These are phyloP conservation scores for Sugiyamaella grinbergsii DNA, from an alignment of 1,139 yeast species.

Conservation along the genomic window DNA sequence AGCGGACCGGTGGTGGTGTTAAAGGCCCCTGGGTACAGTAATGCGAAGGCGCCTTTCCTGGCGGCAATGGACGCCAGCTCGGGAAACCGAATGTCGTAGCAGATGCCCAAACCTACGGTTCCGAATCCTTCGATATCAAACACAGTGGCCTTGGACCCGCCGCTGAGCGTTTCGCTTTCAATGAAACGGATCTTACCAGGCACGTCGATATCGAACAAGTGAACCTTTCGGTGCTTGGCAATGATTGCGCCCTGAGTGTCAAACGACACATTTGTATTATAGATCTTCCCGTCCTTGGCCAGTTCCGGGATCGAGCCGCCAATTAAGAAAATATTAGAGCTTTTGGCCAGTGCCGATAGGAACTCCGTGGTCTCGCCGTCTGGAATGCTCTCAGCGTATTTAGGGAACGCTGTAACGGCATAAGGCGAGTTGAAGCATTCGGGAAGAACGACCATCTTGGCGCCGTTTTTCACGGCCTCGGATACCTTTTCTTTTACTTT, in stretches of 20 bases:
- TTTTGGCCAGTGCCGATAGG: slow-evolving; percentile 63
- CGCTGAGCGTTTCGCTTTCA: slow-evolving; percentile 73
- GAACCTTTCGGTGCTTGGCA: slow-evolving; percentile 87
- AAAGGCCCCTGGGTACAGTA: slow-evolving; percentile 95
- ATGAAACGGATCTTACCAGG: slow-evolving; percentile 86
- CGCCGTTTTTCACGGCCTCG: slow-evolving; percentile 54
- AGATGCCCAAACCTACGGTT: slow-evolving; percentile 82
- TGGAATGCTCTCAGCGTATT: slow-evolving; percentile 78
- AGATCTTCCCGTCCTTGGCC: slow-evolving; percentile 59
- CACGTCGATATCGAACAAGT: slow-evolving; percentile 86
- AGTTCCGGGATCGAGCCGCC: slow-evolving; percentile 94
- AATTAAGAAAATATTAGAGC: slow-evolving; percentile 61
- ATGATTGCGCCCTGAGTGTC: slow-evolving; percentile 68
- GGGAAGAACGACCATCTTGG: slow-evolving; percentile 63
- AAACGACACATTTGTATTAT: slow-evolving; percentile 82
- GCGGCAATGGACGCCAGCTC: slow-evolving; percentile 84
- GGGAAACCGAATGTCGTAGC: slow-evolving; percentile 91
- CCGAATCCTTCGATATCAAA: slow-evolving; percentile 70
- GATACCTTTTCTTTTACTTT: slow-evolving; percentile 57
- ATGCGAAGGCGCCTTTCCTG: slow-evolving; percentile 75
- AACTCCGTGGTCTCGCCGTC: slow-evolving; percentile 66
- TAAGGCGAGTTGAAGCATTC: slow-evolving; percentile 98
- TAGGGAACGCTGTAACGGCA: slow-evolving; percentile 79
- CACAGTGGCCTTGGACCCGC: slow-evolving; percentile 80
- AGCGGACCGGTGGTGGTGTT: slow-evolving; percentile 94